Conservation (phyloP, 1,284 basidiomycete genomes). For the Rhodotorula sp. region DNA sequence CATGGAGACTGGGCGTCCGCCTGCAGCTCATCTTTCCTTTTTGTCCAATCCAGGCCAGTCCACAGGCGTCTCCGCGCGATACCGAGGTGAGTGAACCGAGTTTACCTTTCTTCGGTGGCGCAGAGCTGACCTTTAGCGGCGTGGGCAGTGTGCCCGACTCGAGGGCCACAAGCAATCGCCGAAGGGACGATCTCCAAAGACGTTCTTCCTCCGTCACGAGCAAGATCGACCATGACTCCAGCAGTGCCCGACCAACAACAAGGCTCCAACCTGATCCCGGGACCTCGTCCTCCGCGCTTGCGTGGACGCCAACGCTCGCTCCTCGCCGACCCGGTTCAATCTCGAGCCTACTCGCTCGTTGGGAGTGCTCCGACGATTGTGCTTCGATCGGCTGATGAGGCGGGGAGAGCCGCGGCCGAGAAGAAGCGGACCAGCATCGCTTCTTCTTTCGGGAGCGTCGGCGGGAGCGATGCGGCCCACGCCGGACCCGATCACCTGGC, state of each 20-base stretch:
- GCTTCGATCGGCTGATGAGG: not conserved
- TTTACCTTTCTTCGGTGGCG: not conserved
- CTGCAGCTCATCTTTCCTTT: not conserved
- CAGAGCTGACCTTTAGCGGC: not conserved
- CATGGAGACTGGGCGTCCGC: not conserved
- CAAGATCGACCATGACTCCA: not conserved
- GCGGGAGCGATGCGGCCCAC: not conserved
- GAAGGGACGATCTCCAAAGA: not conserved
- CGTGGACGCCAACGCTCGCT: slow-evolving; percentile 14
- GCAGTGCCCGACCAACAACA: not conserved
- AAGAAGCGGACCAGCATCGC: slow-evolving; percentile 34
- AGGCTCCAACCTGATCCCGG: not conserved
- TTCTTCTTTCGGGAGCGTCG: slow-evolving; percentile 20
- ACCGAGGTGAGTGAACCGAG: no score
- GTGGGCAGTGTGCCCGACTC: no score
- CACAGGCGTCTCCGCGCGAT: no score
- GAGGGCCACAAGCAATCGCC: not conserved
- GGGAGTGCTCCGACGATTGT: not conserved
- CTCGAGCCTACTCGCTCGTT: slow-evolving; percentile 22
- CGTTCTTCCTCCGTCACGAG: no score
- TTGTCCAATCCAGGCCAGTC: no score
- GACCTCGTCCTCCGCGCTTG: not conserved
- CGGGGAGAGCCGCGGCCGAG: not conserved
- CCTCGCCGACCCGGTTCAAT: slow-evolving; percentile 19
- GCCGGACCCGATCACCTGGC: no score